Evolutionary conservation across 495 filamentous ascomycete genomes (phyloP), one percentile per base, ranked within the genome.

Genomic region (Astrocystis sublimbata): DNA sequence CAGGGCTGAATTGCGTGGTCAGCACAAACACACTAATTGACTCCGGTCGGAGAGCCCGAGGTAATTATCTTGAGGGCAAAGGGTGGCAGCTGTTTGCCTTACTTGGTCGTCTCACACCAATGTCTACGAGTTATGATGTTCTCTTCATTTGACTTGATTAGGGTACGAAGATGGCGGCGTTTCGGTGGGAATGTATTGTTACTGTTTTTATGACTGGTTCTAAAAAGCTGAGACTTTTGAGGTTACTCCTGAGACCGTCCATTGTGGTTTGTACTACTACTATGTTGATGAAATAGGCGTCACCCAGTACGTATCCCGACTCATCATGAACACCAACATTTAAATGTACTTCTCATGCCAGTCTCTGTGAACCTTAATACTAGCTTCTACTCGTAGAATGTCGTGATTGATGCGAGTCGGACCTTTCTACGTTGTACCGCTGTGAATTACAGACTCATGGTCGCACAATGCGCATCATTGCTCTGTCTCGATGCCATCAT

Each of bases 231-330:
- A 24, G 17, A 17, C 17, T 7, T 19, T 2, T 28, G 23, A 15
- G 40, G 54, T 24, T 26, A n/a, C n/a, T n/a, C n/a, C n/a, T n/a
- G n/a, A n/a, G 38, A 31, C 43, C 21, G 35, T 36, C 43, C 12
- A 21, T 57, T 40, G 35, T 60, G 51, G 45, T 13, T 33, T 60
- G 45, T 60, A 57, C 52, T 38, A 3, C 10, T 57, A 57, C 45
- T 6, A 1, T 31, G 53, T 57, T 57, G 26, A 21, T 55, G 52
- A 30, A n/a, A n/a, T n/a, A n/a, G n/a, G n/a, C n/a, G n/a, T n/a
- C n/a, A n/a, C 31, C n/a, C 9, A 21, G 6, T 12, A 26, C 4
- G 24, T 57, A 21, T 57, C 40, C 9, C 28, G 23, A 45, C 24
- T 33, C 38, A 36, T 26, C 31, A 36, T 33, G 42, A 46, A 36